Evolutionary conservation across 805 yeast genomes (phyloP).

Genomic region (Metschnikowia continentalis): DNA sequence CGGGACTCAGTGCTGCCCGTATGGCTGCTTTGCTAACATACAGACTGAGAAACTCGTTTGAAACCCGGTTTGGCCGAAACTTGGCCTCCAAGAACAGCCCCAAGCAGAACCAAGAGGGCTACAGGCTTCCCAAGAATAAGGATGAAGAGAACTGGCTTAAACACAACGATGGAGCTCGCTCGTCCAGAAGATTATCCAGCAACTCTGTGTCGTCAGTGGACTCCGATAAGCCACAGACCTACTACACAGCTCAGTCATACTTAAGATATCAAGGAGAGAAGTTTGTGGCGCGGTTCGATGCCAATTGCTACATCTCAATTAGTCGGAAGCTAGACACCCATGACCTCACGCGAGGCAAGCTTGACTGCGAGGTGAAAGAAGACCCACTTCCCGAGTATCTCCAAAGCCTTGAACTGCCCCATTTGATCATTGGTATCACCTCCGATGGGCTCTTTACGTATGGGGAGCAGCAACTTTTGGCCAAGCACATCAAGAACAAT

Average conservation of each 20-base stretch:
- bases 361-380: constrained; percentile 27
- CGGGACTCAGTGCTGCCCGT: constrained; percentile 93
- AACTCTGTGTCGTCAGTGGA: constrained; percentile 13
- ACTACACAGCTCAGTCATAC: constrained; percentile 93
- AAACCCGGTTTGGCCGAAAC: constrained; percentile 84
- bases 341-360: constrained; percentile 80
- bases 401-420: constrained; percentile 61
- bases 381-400: constrained; percentile 49
- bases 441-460: constrained; percentile 92
- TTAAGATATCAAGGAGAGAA: constrained; percentile 91
- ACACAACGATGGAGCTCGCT: constrained; percentile 77
- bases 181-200: constrained; percentile 8
- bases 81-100: constrained; percentile 20
- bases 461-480: constrained; percentile 84
- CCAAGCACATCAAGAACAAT: constrained; percentile 68
- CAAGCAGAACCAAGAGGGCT: constrained; percentile 19
- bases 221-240: constrained; percentile 44
- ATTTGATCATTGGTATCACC: constrained; percentile 80
- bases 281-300: constrained; percentile 86
- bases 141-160: constrained; percentile 76
- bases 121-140: constrained; percentile 42
- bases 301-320: constrained; percentile 92
- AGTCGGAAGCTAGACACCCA: constrained; percentile 94
- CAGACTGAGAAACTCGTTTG: constrained; percentile 88
- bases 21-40: constrained; percentile 95